These are phyloP conservation scores for Crucibulum laeve DNA, from an alignment of 768 basidiomycete genomes.

Conservation along the genomic window DNA sequence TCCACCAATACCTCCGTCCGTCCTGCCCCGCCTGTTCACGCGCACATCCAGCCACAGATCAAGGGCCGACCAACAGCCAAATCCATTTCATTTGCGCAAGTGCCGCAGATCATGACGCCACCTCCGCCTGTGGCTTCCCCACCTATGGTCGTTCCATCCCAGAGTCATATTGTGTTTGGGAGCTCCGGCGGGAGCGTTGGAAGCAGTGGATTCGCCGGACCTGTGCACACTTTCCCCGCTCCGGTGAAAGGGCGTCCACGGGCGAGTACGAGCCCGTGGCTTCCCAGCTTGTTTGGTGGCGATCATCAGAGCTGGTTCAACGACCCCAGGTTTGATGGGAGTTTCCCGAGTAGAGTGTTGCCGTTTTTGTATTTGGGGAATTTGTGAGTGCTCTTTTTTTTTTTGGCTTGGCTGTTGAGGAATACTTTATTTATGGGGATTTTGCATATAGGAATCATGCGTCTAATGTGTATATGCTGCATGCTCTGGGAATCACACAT, in stretches of 20 bases:
- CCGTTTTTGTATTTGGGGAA: conserved; percentile 95
- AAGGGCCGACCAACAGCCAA: conserved; percentile 43
- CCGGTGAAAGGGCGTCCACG: conserved; percentile 50
- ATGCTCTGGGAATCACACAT: conserved; percentile 93
- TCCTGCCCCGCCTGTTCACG: conserved; percentile 9
- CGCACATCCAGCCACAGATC: conserved; percentile 5
- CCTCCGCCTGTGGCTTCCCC: conserved; percentile 7
- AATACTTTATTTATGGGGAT: conserved; percentile 1
- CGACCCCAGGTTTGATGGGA: conserved; percentile 89
- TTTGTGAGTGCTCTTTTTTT: conserved; percentile 56
- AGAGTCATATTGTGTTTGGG: conserved; percentile 7
- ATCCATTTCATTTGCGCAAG: conserved; percentile 43
- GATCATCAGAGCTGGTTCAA: conserved; percentile 95
- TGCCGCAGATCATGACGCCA: conserved; percentile 7
- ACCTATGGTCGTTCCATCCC: conserved; percentile 24
- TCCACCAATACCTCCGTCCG: too few relatives aligned
- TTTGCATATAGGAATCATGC: conserved; percentile 74
- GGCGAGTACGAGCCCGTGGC: conserved; percentile 65
- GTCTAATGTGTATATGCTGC: conserved; percentile 91
- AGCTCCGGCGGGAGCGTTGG: not conserved
- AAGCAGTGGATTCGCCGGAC: too few relatives aligned
- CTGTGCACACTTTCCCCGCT: not conserved
- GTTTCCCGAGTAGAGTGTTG: conserved; percentile 89
- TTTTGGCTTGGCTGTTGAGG: conserved; percentile 5
- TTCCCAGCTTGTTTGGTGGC: conserved; percentile 53